Percentiles rank a stretch among this genome's conserved stretches.
Evolutionary conservation across 2,329 filamentous ascomycete genomes (phyloP).

Genomic region (Leptographium procerum): DNA sequence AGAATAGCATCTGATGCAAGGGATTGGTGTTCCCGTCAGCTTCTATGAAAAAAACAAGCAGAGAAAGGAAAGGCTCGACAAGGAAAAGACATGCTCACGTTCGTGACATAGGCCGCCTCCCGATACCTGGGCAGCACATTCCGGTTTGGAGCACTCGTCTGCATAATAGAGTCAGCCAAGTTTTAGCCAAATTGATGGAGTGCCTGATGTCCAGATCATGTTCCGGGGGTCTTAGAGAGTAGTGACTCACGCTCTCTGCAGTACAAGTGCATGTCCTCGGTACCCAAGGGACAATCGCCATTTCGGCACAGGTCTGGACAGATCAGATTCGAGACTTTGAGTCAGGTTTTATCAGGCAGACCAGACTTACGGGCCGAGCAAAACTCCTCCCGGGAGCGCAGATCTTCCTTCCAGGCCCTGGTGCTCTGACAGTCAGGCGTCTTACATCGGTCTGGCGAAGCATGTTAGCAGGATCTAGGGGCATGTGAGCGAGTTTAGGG

Average conservation of each 20-base stretch:
- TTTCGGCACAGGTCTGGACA: conserved; percentile 6
- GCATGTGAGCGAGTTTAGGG: neutral
- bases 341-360: neutral
- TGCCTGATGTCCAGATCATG: neutral
- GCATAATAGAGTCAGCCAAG: neutral
- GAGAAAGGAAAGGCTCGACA: neutral
- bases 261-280: conserved; percentile 1
- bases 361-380: conserved; percentile 7
- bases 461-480: neutral
- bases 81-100: conserved; percentile 2
- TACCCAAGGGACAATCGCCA: neutral
- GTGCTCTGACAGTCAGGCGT: neutral
- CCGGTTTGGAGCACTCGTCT: conserved; percentile 6
- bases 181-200: neutral
- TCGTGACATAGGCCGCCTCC: conserved; percentile 1
- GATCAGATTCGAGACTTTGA: neutral
- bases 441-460: conserved; percentile 4
- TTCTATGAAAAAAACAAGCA: neutral
- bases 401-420: conserved; percentile 6
- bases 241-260: conserved; percentile 4
- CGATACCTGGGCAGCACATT: neutral
- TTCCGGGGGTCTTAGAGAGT: too few species aligned
- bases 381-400: conserved; percentile 4
- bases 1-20: conserved; percentile 1
- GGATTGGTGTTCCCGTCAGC: neutral